Evolutionary conservation across 306 rosid species (phyloP), one percentile per base, ranked within the genome.

Genomic region (Prunus mongolica): DNA sequence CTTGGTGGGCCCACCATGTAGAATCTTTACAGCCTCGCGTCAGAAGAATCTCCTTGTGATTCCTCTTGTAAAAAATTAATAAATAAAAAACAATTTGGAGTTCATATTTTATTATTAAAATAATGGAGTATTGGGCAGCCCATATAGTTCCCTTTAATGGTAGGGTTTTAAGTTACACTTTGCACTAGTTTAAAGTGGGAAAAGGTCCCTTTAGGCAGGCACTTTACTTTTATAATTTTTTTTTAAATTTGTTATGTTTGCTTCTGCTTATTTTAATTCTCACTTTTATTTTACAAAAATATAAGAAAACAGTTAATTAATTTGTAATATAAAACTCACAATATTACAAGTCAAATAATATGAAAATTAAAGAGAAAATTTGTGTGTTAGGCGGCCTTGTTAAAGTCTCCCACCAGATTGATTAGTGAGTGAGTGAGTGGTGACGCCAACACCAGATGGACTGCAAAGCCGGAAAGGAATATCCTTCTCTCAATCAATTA

Each of bases 11-110:
- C 83, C 88, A 28, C 22, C 61, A 45, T 60, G 65, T 65, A 55
- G 88, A 81, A 87, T 86, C 93, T 85, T 87, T 79, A 25, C 68
- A 75, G 80, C 83, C 74, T 58, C 78, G 78, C 90, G 87, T 81
- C 22, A 84, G 77, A 77, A 77, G 97, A 90, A 90, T 93, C 94
- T 80, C 60, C 50, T 9, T 12, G 1, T 34, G 85, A 88, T 89
- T 83, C 91, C 91, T 62, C 58, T 79, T 83, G 14, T 3, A 30
- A 56, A 12, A 30, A 47, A 64, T 64, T 52, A 58, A 51, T 28
- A 49, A 44, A 65, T 11, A 71, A 72, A 60, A 54, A 65, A 41
- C 68, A 65, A 67, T 44, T 13, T 19, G 34, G 12, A 10, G 5
- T 0, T 6, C 41, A 4, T 56, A 3, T 32, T 45, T 27, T 44